phyloP scores from a whole-genome alignment of 441 rosid genomes.

The Theobroma grandiflorum region DNA sequence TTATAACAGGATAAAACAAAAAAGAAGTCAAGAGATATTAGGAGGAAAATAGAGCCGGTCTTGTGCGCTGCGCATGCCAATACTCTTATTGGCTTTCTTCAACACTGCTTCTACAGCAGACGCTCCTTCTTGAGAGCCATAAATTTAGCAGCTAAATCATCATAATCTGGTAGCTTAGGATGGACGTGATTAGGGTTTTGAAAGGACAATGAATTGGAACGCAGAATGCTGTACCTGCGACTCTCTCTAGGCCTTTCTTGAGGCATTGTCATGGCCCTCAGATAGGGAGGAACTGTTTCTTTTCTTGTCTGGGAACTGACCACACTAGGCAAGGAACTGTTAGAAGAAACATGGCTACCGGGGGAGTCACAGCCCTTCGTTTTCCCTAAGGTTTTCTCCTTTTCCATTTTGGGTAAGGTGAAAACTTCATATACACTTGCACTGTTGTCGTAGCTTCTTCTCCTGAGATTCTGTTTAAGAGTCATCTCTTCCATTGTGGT shows the following conservation, averaged over 20 bases:
- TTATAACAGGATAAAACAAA: not conserved
- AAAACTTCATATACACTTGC: conserved; percentile 40
- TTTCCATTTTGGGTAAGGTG: conserved; percentile 27
- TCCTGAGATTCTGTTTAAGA: conserved; percentile 25
- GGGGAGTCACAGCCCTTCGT: conserved; percentile 23
- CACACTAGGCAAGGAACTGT: not conserved
- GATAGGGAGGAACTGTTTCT: conserved; percentile 34
- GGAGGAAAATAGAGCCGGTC: not conserved
- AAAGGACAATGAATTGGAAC: conserved; percentile 53
- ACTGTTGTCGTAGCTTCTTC: conserved; percentile 35
- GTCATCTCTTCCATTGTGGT: conserved; percentile 16
- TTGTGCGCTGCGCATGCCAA: not conserved
- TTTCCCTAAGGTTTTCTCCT: conserved; percentile 1
- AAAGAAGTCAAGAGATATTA: not conserved
- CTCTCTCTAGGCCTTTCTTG: conserved; percentile 49
- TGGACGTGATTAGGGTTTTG: conserved; percentile 69
- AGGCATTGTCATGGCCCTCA: conserved; percentile 66
- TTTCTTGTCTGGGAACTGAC: conserved; percentile 21
- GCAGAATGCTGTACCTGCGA: conserved; percentile 27
- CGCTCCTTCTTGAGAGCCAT: conserved; percentile 65
- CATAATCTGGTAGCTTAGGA: conserved; percentile 88
- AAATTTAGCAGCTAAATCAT: conserved; percentile 72
- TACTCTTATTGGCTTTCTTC: not conserved
- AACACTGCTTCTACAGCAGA: conserved; percentile 31
- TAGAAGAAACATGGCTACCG: conserved; percentile 13